Evolutionary conservation across 225 moss, liverwort and hornwort genomes (phyloP), one percentile per base, ranked within the genome.

Genomic region (Pseudoscleropodium purum): DNA sequence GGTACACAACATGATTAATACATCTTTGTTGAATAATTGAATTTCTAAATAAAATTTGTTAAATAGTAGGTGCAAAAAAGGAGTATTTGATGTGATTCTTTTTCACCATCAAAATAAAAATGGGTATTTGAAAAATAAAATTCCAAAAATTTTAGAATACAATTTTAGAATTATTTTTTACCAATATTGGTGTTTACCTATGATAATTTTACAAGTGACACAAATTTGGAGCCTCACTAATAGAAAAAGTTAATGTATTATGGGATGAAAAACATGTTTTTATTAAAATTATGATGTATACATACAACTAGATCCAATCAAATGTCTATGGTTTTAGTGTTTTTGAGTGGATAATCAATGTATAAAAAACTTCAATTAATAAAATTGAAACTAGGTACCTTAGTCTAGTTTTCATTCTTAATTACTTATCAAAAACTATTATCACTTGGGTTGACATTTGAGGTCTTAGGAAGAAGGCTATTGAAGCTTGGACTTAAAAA

Each of bases 391-490:
- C 7, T 6, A 51, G 0, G 0, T 18, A 30, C 8, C 7, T 1
- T 34, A 21, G 13, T 51, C 2, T 3, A 7, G 0, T 33, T 47
- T 47, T 47, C 9, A 47, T 75, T 75, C 18, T 49, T 49, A 11
- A 33, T 33, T 33, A 12, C 5, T 20, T 51, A 1, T 34, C 5
- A 76, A 21, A 76, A 76, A 5, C 2, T 0, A 14, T 0, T 20
- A 76, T 18, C 51, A 52, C 5, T 51, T 1, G 21, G 2, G 1
- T 5, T 76, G 2, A 75, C 7, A 31, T 19, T 75, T 31, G 11
- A 18, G 3, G 10, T 74, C 6, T 0, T 30, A 0, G 10, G 1
- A 47, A 9, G 7, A 47, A 45, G 1, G 0, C 2, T 18, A 1
- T 0, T 10, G 2, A 45, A 74, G 2, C 0, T 45, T 18, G 0